Evolutionary conservation across 768 basidiomycete genomes (phyloP).

Genomic region (Galerina sulciceps): DNA sequence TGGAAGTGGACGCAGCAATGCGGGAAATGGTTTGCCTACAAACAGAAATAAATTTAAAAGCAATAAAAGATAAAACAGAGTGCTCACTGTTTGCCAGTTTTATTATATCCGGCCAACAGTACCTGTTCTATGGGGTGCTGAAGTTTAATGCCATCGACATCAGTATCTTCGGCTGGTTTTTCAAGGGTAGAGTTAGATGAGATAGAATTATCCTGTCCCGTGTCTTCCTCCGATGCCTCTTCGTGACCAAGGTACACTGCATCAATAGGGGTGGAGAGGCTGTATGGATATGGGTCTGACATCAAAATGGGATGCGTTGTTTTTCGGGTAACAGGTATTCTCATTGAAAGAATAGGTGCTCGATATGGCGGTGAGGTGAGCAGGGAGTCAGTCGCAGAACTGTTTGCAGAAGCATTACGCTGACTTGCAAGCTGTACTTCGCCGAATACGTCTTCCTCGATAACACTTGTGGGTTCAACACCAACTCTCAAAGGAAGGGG

Average conservation of each 20-base stretch:
- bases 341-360: slow-evolving; percentile 2
- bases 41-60: too few relatives aligned
- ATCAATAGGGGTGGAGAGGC: slow-evolving; percentile 46
- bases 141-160: not conserved
- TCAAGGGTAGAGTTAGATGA: slow-evolving; percentile 33
- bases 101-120: too few relatives aligned
- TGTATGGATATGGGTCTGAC: slow-evolving; percentile 51
- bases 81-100: too few relatives aligned
- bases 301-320: slow-evolving; percentile 37
- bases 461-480: not conserved
- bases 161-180: slow-evolving; percentile 24
- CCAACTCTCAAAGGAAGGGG: not conserved
- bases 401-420: not conserved
- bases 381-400: not conserved
- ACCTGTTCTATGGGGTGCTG: too few relatives aligned
- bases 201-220: slow-evolving; percentile 30
- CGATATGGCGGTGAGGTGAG: slow-evolving; percentile 1
- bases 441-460: not conserved
- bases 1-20: not conserved
- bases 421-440: not conserved
- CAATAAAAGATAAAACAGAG: too few relatives aligned
- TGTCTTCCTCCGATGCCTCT: slow-evolving; percentile 30
- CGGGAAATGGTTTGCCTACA: too few relatives aligned
- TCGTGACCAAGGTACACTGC: slow-evolving; percentile 14
- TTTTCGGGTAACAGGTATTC: slow-evolving; percentile 17